Evolutionary conservation across 2,329 filamentous ascomycete genomes (phyloP).

Genomic region (Exophiala bonariae): DNA sequence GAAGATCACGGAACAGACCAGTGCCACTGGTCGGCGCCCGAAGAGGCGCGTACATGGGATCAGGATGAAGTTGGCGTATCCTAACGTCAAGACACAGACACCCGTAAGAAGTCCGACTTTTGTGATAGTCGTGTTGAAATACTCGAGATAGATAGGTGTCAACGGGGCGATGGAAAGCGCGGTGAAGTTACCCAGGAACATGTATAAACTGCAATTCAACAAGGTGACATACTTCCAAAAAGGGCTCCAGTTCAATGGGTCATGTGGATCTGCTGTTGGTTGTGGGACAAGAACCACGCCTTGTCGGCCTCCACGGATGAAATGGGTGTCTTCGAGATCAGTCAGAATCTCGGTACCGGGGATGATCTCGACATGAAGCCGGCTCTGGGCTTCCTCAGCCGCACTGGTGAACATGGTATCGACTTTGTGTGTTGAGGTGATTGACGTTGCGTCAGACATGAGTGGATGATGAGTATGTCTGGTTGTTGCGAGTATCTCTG

Average conservation of each 20-base stretch:
- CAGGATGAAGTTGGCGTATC: slow-evolving; percentile 60
- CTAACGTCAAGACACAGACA: slow-evolving; percentile 56
- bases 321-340: slow-evolving; percentile 62
- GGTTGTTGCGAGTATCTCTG: too few relatives aligned
- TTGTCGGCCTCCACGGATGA: slow-evolving; percentile 53
- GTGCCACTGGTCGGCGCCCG: slow-evolving; percentile 54
- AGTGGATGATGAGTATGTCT: too few relatives aligned
- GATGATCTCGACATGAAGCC: slow-evolving; percentile 52
- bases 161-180: slow-evolving; percentile 57
- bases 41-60: slow-evolving; percentile 52
- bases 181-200: slow-evolving; percentile 55
- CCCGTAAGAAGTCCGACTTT: slow-evolving; percentile 56
- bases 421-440: too few relatives aligned
- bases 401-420: too few relatives aligned
- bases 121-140: slow-evolving; percentile 53
- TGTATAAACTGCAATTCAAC: slow-evolving; percentile 43
- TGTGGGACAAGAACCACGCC: slow-evolving; percentile 43
- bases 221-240: slow-evolving; percentile 51
- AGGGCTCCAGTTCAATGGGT: slow-evolving; percentile 48
- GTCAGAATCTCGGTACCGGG: slow-evolving; percentile 61
- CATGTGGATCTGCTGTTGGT: slow-evolving; percentile 40
- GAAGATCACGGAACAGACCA: slow-evolving; percentile 54
- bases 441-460: too few relatives aligned
- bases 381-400: too few relatives aligned
- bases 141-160: slow-evolving; percentile 57